Base-by-base conservation (phyloP, 108 stramenopile genomes). In the Bacterosira constricta region DNA sequence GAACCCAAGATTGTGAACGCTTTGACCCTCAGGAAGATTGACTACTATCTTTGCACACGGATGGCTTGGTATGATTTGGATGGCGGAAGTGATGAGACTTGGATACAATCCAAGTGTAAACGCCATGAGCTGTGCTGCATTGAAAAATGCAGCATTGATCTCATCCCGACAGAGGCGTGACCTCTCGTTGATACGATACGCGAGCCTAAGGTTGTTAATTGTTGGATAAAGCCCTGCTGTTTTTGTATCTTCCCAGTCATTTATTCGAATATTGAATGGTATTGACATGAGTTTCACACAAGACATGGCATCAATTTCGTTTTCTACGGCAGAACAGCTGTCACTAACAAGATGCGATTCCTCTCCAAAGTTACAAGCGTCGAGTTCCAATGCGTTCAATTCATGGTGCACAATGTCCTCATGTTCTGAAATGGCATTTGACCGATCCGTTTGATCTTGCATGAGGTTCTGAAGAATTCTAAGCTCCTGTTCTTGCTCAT, bases 141-240 rank as follows among this genome's bases (percentile, higher is more conserved):
- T 61, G 18, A 62, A 52, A 52, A 67, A 77, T 45, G 75, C 75
- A 30, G 67, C 51, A 34, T 69, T 69, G 44, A 77, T 69, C 53
- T 77, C 75, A 2, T 77, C 67, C 15, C 31, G 54, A n/a, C 37
- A 13, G 30, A 77, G 36, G 8, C 61, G 51, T 20, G 75, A 53
- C 29, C 69, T 77, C 35, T 54, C 34, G 34, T 77, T 77, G 45
- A 52, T 69, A 35, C 68, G 53, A 38, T 77, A 77, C 8, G 75
- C 75, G 4, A 77, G 67, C 45, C 75, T 67, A 53, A 77, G 62
- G 47, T 77, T 77, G 29, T 77, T 77, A 21, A 77, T 77, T 18
- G 57, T 59, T 15, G 75, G 75, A 27, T 77, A 77, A 3, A 54
- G 55, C 15, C 67, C 66, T 29, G n/a, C 41, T 45, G 9, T 39